Conservation (phyloP, 2,329 filamentous ascomycete genomes). For the Penicillium crustosum region DNA sequence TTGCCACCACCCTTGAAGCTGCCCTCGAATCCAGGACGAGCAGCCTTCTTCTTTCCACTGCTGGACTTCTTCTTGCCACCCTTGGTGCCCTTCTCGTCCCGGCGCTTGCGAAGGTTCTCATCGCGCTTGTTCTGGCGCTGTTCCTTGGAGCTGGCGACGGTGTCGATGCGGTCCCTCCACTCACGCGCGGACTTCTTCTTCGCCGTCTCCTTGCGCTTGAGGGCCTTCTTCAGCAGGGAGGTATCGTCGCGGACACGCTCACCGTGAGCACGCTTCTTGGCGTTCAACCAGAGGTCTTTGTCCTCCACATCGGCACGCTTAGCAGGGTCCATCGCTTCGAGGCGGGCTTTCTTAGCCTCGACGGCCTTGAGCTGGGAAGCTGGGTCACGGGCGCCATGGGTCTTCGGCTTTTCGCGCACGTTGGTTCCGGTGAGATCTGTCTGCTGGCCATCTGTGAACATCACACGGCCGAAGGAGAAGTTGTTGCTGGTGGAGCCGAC, state of each 20-base stretch:
- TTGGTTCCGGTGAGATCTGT: constrained; percentile 68
- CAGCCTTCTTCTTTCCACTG: constrained; percentile 52
- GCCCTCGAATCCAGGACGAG: constrained; percentile 68
- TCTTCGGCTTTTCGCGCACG: constrained; percentile 67
- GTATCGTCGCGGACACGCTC: constrained; percentile 88
- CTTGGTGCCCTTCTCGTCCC: constrained; percentile 68
- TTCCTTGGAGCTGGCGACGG: constrained; percentile 72
- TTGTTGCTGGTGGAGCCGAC: constrained; percentile 54
- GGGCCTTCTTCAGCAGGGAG: constrained; percentile 82
- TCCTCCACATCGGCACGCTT: constrained; percentile 86
- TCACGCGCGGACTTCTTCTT: constrained; percentile 92
- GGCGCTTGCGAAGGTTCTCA: constrained; percentile 71
- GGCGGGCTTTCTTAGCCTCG: constrained; percentile 79
- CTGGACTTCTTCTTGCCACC: constrained; percentile 46
- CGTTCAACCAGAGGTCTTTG: constrained; percentile 92
- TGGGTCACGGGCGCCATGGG: constrained; percentile 79
- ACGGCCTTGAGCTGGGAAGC: constrained; percentile 82
- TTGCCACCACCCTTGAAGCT: constrained; percentile 60
- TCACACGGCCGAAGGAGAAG: constrained; percentile 88
- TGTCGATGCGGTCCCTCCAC: constrained; percentile 72
- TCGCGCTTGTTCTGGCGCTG: constrained; percentile 80
- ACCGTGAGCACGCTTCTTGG: constrained; percentile 82
- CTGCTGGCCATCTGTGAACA: constrained; percentile 81
- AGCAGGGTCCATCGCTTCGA: constrained; percentile 71
- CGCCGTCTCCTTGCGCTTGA: constrained; percentile 85